A percentile compares a stretch with the other conserved stretches of the same genome.
Evolutionary conservation across 306 rosid species (phyloP).

Genomic region (Malus fusca): DNA sequence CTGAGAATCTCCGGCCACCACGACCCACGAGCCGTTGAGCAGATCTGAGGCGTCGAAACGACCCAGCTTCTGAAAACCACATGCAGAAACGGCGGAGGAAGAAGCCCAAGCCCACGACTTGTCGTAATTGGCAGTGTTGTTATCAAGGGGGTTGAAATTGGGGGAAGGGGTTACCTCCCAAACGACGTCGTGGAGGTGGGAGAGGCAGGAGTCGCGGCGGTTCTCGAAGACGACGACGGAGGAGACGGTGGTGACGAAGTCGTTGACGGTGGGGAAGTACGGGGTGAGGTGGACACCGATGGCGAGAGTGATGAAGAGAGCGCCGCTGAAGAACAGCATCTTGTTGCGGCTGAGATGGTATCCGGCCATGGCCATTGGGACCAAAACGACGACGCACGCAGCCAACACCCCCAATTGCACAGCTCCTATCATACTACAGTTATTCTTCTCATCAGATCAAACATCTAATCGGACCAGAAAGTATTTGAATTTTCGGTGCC

Average conservation of each 20-base stretch:
- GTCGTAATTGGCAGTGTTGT: constrained; percentile 39
- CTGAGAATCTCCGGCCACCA: constrained; percentile 87
- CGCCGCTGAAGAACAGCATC: constrained; percentile 85
- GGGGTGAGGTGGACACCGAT: constrained; percentile 90
- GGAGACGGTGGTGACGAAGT: constrained; percentile 62
- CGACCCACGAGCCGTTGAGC: constrained; percentile 89
- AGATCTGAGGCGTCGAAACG: constrained; percentile 52
- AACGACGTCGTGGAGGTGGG: constrained; percentile 60
- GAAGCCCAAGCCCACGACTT: constrained; percentile 61
- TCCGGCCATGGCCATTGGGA: constrained; percentile 97
- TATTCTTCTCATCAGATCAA: not conserved
- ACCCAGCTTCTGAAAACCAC: constrained; percentile 58
- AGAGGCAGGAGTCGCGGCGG: constrained; percentile 60
- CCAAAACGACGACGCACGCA: constrained; percentile 78
- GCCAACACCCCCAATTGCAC: constrained; percentile 70
- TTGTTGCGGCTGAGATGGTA: constrained; percentile 95
- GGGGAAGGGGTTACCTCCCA: constrained; percentile 46
- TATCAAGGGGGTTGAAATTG: constrained; percentile 30
- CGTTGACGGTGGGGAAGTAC: constrained; percentile 70
- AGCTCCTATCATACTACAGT: constrained; percentile 52
- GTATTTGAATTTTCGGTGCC: not conserved
- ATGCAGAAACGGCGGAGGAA: constrained; percentile 35
- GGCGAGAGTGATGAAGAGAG: constrained; percentile 87
- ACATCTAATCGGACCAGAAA: not conserved
- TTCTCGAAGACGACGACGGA: constrained; percentile 51